These are phyloP conservation scores for Gossypium raimondii DNA, from an alignment of 345 rosid species.

Conservation along the genomic window DNA sequence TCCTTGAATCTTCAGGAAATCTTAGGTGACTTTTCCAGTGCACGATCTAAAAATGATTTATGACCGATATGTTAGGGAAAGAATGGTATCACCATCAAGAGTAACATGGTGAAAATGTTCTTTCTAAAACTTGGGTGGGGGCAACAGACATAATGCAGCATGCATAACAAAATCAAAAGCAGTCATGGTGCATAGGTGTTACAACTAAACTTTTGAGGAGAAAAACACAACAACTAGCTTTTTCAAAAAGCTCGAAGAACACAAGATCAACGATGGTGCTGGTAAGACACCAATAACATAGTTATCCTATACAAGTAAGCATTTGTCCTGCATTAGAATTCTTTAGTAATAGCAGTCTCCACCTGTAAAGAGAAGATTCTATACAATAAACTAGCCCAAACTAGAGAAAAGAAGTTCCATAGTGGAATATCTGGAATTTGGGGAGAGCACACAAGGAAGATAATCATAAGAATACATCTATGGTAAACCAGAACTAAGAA, in stretches of 20 bases:
- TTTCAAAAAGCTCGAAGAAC: background rate
- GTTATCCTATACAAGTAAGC: background rate
- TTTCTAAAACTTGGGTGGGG: background rate
- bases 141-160: background rate
- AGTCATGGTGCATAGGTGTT: background rate
- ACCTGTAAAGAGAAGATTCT: background rate
- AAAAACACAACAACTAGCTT: background rate
- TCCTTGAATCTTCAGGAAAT: conserved; percentile 77
- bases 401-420: background rate
- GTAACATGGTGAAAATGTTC: background rate
- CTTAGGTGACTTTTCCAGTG: conserved; percentile 85
- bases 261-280: background rate
- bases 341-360: background rate
- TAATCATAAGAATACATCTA: conserved; percentile 13
- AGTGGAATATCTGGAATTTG: background rate
- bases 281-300: background rate
- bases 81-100: background rate
- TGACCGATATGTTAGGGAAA: conserved; percentile 6
- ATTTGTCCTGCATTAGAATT: background rate
- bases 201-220: background rate
- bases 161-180: background rate
- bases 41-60: conserved; percentile 56
- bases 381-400: background rate
- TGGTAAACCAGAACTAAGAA: conserved; percentile 12
- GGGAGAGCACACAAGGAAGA: background rate